Conservation (phyloP, 495 filamentous ascomycete species). For the Penicillium turbatum region DNA sequence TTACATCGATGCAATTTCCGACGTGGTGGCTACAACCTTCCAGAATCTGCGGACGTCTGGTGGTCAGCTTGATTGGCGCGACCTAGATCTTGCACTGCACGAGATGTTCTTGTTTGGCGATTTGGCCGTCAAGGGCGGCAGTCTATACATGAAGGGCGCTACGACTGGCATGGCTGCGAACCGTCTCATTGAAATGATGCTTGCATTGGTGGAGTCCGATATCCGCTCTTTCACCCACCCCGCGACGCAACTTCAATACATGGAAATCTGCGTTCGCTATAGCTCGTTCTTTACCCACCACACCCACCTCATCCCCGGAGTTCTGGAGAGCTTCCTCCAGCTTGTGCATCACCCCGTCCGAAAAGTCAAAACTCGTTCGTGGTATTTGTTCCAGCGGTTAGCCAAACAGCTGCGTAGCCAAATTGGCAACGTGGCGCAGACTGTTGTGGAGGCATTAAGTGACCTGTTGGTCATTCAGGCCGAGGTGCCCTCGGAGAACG, state of each 20-base stretch:
- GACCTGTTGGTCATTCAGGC: constrained; percentile 89
- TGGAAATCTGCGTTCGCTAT: constrained; percentile 96
- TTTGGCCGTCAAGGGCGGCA: constrained; percentile 76
- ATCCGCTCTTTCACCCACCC: constrained; percentile 84
- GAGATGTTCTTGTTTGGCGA: constrained; percentile 98
- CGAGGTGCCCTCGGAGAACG: constrained; percentile 70
- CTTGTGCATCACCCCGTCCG: constrained; percentile 82
- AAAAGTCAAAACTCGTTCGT: constrained; percentile 81
- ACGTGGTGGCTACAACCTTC: constrained; percentile 79
- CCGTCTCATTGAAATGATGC: constrained; percentile 83
- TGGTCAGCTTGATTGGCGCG: constrained; percentile 82
- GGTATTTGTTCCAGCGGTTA: constrained; percentile 93
- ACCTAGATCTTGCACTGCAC: constrained; percentile 90
- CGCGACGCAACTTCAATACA: constrained; percentile 88
- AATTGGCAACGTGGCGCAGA: constrained; percentile 83
- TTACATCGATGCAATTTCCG: constrained; percentile 79
- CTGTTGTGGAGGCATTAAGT: constrained; percentile 80
- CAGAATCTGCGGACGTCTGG: constrained; percentile 64
- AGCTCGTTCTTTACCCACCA: constrained; percentile 87
- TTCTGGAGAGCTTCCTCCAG: constrained; percentile 87
- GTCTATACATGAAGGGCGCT: constrained; percentile 74
- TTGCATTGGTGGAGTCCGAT: constrained; percentile 85
- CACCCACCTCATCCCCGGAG: constrained; percentile 69
- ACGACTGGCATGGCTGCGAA: constrained; percentile 71
- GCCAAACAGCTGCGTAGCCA: constrained; percentile 81